Evolutionary conservation across 371 early-diverging fungal species (phyloP), one percentile per base, ranked within the genome.

Genomic region (Circinella umbellata): DNA sequence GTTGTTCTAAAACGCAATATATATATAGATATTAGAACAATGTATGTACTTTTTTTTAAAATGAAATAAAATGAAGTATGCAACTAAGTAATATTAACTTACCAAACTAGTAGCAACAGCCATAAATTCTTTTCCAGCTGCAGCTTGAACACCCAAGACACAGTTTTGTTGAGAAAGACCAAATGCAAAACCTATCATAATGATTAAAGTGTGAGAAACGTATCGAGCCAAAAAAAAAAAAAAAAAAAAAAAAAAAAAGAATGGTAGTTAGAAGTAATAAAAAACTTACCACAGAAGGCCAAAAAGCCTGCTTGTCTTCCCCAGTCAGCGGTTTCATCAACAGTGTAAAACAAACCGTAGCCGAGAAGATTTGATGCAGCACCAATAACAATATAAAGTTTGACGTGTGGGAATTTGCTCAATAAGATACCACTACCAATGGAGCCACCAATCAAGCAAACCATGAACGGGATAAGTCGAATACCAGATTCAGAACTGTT

Each of bases 91-190:
- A 59, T 14, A 20, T 15, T 27, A 67, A 34, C 65, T 79, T 27
- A 80, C 72, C 70, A 86, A 75, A 14, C 88, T 78, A 15, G 94
- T 90, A 49, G 84, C 88, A 39, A 92, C 77, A 38, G 93, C 88
- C 67, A 90, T 84, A 65, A 88, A 87, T 53, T 76, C 78, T 34
- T 74, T 72, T 17, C 62, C 76, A 7, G 89, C 89, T 3, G 83
- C 67, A 0, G 85, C 76, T 75, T 92, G 93, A 6, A 81, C 82
- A 0, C 82, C 87, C 18, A 92, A 76, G 27, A 89, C 81, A 46
- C 74, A 72, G 51, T 88, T 87, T 73, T 92, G 92, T 73, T 90
- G 84, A 18, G 85, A 82, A 35, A 90, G 61, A 46, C 92, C 92
- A 34, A 89, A 72, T 35, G 92, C 90, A 4, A 88, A 73, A 48